phyloP scores from a whole-genome alignment of 2,329 filamentous ascomycete species.

The Penicillium sclerotiorum region DNA sequence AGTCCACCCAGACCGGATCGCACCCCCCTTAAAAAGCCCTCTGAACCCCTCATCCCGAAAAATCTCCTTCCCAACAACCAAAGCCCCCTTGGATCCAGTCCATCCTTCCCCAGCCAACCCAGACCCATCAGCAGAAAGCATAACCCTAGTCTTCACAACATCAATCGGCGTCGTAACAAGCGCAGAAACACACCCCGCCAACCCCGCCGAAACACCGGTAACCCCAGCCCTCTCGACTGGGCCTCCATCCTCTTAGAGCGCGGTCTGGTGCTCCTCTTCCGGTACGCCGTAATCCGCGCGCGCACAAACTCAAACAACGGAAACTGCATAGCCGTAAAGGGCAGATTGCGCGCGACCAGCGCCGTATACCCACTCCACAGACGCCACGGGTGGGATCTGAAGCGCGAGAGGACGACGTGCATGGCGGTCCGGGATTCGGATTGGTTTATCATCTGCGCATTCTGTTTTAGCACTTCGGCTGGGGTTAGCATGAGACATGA shows the following conservation, averaged over 20 bases:
- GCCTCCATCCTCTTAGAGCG: too few relatives aligned
- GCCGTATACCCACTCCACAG: constrained; percentile 75
- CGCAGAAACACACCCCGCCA: constrained; percentile 73
- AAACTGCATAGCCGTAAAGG: constrained; percentile 86
- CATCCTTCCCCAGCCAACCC: constrained; percentile 31
- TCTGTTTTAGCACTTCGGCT: constrained; percentile 90
- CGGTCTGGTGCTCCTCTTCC: constrained; percentile 25
- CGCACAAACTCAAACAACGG: constrained; percentile 79
- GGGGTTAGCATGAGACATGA: constrained; percentile 86
- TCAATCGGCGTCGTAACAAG: constrained; percentile 86
- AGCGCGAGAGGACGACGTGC: constrained; percentile 59
- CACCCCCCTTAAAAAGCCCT: constrained; percentile 74
- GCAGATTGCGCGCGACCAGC: constrained; percentile 78
- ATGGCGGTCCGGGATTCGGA: constrained; percentile 42
- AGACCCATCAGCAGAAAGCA: constrained; percentile 65
- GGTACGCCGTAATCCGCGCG: constrained; percentile 47
- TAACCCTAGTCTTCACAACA: constrained; percentile 86
- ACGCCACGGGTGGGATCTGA: constrained; percentile 58
- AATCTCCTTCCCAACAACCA: constrained; percentile 67
- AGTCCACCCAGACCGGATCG: constrained; percentile 76
- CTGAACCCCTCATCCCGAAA: constrained; percentile 67
- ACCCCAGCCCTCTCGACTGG: constrained; percentile 70
- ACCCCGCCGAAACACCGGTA: constrained; percentile 72
- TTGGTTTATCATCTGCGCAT: constrained; percentile 76
- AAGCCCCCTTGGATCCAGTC: constrained; percentile 43